Evolutionary conservation across 1,284 basidiomycete species (phyloP).

Genomic region (Sporisorium graminicola): DNA sequence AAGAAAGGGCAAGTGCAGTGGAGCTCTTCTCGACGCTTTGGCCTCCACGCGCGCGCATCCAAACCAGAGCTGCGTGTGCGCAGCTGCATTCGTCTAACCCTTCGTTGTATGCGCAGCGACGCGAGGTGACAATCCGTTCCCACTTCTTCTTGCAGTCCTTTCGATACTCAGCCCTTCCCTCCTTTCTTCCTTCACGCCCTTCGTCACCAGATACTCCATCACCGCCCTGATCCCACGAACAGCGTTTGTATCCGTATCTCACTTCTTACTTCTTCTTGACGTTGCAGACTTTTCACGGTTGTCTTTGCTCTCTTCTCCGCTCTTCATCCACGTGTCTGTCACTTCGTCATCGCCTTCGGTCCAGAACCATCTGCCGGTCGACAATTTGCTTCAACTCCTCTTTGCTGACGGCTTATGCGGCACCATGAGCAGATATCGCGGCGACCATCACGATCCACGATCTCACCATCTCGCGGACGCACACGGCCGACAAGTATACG

Average conservation of each 20-base stretch:
- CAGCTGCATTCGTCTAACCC: too few relatives aligned
- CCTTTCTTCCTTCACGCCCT: neutral
- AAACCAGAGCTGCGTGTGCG: neutral
- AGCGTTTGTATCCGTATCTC: neutral
- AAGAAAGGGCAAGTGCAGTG: neutral
- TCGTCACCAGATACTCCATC: neutral
- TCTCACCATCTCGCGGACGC: neutral
- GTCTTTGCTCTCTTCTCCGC: neutral
- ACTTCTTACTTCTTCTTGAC: neutral
- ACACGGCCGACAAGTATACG: neutral
- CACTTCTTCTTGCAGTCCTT: neutral
- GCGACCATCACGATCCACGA: neutral
- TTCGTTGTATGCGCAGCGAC: constrained; percentile 11
- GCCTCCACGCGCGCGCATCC: neutral
- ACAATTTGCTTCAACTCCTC: neutral
- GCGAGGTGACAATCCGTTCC: constrained; percentile 11
- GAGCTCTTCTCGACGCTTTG: neutral
- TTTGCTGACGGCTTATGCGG: neutral
- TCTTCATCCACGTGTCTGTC: neutral
- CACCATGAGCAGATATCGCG: constrained; percentile 1
- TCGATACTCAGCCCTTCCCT: neutral
- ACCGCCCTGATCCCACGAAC: neutral
- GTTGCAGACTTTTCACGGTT: too few relatives aligned
- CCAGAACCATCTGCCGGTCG: neutral
- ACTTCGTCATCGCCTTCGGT: neutral